Conservation (phyloP, 2,329 filamentous ascomycete genomes). For the Massarina eburnea region DNA sequence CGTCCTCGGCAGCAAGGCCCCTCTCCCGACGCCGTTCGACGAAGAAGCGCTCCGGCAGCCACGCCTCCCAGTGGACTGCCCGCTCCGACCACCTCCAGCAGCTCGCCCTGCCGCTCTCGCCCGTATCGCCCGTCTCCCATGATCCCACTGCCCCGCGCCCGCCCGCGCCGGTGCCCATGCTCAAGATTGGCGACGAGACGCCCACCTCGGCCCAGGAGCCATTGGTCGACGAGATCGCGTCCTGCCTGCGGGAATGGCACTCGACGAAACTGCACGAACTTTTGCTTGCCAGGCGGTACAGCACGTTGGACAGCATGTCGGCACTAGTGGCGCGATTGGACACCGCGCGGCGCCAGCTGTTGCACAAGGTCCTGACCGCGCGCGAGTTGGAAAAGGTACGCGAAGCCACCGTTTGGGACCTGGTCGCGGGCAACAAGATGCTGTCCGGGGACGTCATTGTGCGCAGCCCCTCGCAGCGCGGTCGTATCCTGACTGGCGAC, state of each 20-base stretch:
- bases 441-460: constrained; percentile 94
- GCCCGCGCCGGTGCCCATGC: constrained; percentile 90
- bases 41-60: constrained; percentile 38
- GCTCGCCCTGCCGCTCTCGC: constrained; percentile 42
- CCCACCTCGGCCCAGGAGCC: constrained; percentile 87
- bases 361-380: constrained; percentile 89
- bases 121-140: constrained; percentile 48
- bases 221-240: constrained; percentile 95
- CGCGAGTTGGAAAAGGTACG: constrained; percentile 80
- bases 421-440: constrained; percentile 92
- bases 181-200: constrained; percentile 97
- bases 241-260: constrained; percentile 96
- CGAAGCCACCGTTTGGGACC: constrained; percentile 91
- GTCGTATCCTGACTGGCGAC: constrained; percentile 84
- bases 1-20: constrained; percentile 26
- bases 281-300: constrained; percentile 79
- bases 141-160: constrained; percentile 74
- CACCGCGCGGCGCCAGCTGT: constrained; percentile 80
- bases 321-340: constrained; percentile 81
- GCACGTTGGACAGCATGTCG: constrained; percentile 77
- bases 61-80: constrained; percentile 42
- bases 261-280: constrained; percentile 94
- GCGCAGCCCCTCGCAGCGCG: constrained; percentile 78
- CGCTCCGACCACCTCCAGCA: constrained; percentile 44
- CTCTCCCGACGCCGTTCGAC: constrained; percentile 32